Conservation (phyloP, 148 eudicot genomes). For the Mesembryanthemum crystallinum region DNA sequence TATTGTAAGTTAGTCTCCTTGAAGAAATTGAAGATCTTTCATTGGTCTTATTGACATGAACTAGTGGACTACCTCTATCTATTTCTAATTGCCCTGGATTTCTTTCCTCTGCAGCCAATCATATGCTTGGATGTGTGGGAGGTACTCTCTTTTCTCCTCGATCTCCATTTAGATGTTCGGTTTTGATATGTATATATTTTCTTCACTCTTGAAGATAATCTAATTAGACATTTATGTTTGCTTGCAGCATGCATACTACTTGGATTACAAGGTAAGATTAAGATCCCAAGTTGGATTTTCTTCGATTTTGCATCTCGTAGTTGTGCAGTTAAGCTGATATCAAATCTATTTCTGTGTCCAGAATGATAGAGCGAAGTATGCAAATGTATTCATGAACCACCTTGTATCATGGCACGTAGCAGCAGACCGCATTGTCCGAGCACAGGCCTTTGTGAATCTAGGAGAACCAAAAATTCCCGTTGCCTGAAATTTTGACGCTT, state of each 20-base stretch:
- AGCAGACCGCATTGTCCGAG: slow-evolving; percentile 66
- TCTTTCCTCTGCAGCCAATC: slow-evolving; percentile 67
- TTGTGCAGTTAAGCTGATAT: neutral
- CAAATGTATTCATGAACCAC: slow-evolving; percentile 66
- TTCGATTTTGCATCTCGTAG: neutral
- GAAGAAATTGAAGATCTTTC: neutral
- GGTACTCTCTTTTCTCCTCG: slow-evolving; percentile 44
- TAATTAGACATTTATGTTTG: slow-evolving; percentile 20
- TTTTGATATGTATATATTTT: neutral
- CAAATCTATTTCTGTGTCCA: slow-evolving; percentile 24
- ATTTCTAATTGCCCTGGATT: neutral
- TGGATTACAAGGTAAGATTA: slow-evolving; percentile 82
- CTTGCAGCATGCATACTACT: slow-evolving; percentile 94
- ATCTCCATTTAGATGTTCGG: neutral
- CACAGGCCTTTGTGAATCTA: slow-evolving; percentile 82
- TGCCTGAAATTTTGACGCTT: slow-evolving; percentile 35
- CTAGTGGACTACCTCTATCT: neutral
- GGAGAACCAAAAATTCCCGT: slow-evolving; percentile 83
- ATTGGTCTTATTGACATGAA: neutral
- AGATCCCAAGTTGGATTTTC: too few species aligned
- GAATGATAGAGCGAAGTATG: slow-evolving; percentile 72
- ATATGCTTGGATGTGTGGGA: slow-evolving; percentile 90
- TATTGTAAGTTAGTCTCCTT: slow-evolving; percentile 50
- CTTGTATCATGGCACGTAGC: slow-evolving; percentile 90
- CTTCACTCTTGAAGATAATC: neutral